A percentile compares a stretch with the other conserved stretches of the same genome.
These are phyloP conservation scores for Saposhnikovia divaricata DNA, from an alignment of 129 eudicot genomes.

Conservation along the genomic window DNA sequence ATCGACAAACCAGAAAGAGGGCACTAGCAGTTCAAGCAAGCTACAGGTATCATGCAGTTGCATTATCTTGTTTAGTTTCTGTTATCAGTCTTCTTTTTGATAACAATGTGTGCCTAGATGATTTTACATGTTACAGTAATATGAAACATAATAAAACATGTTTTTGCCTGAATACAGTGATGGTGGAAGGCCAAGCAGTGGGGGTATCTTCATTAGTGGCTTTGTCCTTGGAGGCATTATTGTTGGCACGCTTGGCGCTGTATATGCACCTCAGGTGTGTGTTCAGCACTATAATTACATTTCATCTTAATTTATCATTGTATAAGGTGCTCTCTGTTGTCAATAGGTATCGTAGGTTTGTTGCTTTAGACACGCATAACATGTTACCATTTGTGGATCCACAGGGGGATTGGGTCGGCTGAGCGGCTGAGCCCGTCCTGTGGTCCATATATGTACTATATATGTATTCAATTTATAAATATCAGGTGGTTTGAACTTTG, in stretches of 20 bases:
- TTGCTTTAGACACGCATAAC: not conserved
- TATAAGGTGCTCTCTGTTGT: not conserved
- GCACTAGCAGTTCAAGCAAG: slow-evolving; percentile 42
- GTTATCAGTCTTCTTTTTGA: not conserved
- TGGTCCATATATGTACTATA: too few relatives aligned
- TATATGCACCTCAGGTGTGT: slow-evolving; percentile 84
- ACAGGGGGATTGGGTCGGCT: too few relatives aligned
- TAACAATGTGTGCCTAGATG: not conserved
- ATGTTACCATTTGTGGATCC: not conserved
- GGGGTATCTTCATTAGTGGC: slow-evolving; percentile 57
- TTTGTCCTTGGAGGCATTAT: slow-evolving; percentile 75
- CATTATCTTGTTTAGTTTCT: not conserved
- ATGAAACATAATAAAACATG: not conserved
- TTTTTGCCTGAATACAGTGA: slow-evolving; percentile 32
- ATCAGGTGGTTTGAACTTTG: too few relatives aligned
- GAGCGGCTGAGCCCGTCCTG: too few relatives aligned
- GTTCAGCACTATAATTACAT: not conserved
- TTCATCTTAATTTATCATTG: not conserved
- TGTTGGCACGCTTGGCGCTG: slow-evolving; percentile 76
- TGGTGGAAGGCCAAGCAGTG: slow-evolving; percentile 43
- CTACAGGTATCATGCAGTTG: slow-evolving; percentile 37
- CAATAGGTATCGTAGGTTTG: not conserved
- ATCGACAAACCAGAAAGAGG: slow-evolving; percentile 19
- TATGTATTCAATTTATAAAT: too few relatives aligned
- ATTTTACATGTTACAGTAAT: not conserved